Percentiles rank a stretch among this genome's conserved stretches.
These are phyloP conservation scores for Nicotiana paniculata DNA, from an alignment of 257 asterid genomes.

Conservation along the genomic window DNA sequence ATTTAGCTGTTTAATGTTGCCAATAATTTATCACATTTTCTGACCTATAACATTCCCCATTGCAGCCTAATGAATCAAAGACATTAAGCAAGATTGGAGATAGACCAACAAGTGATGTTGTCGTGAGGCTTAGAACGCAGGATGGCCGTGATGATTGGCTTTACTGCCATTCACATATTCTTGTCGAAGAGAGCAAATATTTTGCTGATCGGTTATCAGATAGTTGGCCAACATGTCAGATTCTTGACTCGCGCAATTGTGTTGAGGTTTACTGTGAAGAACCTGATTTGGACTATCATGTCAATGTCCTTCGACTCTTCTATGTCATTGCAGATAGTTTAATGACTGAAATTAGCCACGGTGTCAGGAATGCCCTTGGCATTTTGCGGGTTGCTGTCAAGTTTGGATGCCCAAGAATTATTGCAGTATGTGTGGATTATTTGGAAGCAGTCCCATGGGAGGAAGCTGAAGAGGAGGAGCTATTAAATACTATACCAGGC, in stretches of 20 bases:
- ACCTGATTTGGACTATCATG: conserved; percentile 52
- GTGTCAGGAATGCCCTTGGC: conserved; percentile 70
- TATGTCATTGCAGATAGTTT: conserved; percentile 35
- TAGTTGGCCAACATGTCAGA: conserved; percentile 78
- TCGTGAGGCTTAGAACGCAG: conserved; percentile 71
- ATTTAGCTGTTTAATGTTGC: background rate
- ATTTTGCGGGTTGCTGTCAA: conserved; percentile 52
- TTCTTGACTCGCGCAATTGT: conserved; percentile 81
- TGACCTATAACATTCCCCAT: conserved; percentile 11
- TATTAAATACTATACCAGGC: conserved; percentile 56
- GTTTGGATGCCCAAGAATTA: conserved; percentile 69
- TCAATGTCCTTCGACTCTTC: conserved; percentile 56
- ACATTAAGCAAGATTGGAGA: conserved; percentile 52
- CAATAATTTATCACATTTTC: background rate
- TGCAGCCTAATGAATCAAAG: conserved; percentile 38
- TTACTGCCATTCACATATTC: conserved; percentile 64
- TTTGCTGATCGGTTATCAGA: conserved; percentile 78
- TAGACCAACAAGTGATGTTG: conserved; percentile 71
- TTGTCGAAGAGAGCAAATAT: conserved; percentile 55
- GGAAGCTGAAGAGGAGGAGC: conserved; percentile 89
- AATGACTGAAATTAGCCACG: conserved; percentile 35
- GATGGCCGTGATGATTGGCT: conserved; percentile 85
- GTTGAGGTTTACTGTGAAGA: conserved; percentile 84
- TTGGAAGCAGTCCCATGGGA: conserved; percentile 97
- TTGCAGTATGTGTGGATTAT: conserved; percentile 56